These are phyloP conservation scores for Panicum virgatum DNA, from an alignment of 202 grass and related monocot genomes.

Conservation along the genomic window DNA sequence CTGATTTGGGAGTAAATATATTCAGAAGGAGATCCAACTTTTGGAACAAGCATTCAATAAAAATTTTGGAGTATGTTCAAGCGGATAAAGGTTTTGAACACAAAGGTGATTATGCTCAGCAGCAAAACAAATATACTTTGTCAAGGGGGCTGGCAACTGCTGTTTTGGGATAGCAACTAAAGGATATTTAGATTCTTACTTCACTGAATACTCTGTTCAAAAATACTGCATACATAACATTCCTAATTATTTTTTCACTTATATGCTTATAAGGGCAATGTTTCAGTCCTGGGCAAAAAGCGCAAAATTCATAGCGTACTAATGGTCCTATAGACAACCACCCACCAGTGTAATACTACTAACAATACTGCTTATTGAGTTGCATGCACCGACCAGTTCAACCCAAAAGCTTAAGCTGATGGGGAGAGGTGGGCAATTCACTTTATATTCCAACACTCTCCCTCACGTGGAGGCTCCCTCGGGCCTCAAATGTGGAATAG, in stretches of 20 bases:
- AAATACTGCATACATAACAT: not conserved
- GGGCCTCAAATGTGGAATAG: no score
- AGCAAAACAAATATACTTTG: conserved; percentile 1
- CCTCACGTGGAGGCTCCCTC: no score
- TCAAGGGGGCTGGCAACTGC: not conserved
- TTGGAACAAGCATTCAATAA: conserved; percentile 27
- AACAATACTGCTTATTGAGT: no score
- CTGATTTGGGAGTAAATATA: conserved; percentile 47
- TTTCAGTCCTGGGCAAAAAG: not conserved
- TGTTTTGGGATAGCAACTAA: not conserved
- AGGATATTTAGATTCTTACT: conserved; percentile 24
- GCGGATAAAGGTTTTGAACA: not conserved
- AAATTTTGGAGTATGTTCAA: conserved; percentile 17
- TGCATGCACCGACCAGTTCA: no score
- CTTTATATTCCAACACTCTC: no score
- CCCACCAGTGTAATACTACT: no score
- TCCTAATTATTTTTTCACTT: conserved; percentile 17
- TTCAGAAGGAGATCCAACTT: conserved; percentile 39
- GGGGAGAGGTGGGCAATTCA: no score
- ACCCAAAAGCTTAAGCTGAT: no score
- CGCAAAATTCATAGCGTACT: no score
- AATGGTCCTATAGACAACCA: no score
- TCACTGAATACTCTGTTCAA: conserved; percentile 8
- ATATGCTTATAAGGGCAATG: not conserved
- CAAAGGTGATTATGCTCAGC: not conserved